These are phyloP conservation scores for Bretziella fagacearum DNA, from an alignment of 2,329 filamentous ascomycete genomes.

Conservation along the genomic window DNA sequence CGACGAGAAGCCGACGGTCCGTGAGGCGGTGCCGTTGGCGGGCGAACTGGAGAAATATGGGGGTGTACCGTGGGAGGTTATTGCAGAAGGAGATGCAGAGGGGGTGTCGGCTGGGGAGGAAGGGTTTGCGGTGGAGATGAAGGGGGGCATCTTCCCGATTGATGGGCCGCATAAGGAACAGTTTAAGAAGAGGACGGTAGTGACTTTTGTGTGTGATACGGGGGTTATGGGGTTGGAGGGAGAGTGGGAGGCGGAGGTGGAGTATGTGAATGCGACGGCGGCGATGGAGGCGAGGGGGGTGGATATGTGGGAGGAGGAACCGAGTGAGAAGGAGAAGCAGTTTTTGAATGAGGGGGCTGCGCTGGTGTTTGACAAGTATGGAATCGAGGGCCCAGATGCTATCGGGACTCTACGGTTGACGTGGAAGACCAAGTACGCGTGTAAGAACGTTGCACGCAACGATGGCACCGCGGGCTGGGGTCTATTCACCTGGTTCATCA, in stretches of 20 bases:
- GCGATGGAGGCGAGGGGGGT: not conserved
- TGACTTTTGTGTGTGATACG: slow-evolving; percentile 71
- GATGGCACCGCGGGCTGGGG: slow-evolving; percentile 53
- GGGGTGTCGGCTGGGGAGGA: slow-evolving; percentile 32
- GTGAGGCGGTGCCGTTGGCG: slow-evolving; percentile 53
- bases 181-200: slow-evolving; percentile 52
- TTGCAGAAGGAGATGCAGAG: slow-evolving; percentile 46
- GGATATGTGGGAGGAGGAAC: slow-evolving; percentile 22
- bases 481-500: slow-evolving; percentile 92
- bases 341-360: slow-evolving; percentile 41
- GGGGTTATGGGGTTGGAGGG: slow-evolving; percentile 58
- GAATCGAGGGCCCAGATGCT: slow-evolving; percentile 35
- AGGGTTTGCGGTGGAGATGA: slow-evolving; percentile 53
- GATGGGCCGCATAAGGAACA: slow-evolving; percentile 34
- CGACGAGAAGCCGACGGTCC: slow-evolving; percentile 30
- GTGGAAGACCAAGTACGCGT: slow-evolving; percentile 81
- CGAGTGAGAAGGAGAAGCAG: slow-evolving; percentile 29
- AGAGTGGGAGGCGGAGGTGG: slow-evolving; percentile 40
- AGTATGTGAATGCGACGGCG: slow-evolving; percentile 26
- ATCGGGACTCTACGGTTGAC: slow-evolving; percentile 53
- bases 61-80: slow-evolving; percentile 44
- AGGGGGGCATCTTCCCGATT: slow-evolving; percentile 37
- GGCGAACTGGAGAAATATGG: slow-evolving; percentile 47
- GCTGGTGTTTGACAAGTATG: slow-evolving; percentile 63
- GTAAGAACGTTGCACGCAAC: slow-evolving; percentile 39